A percentile compares a stretch with the other conserved stretches of the same genome.
phyloP scores from a whole-genome alignment of 2,329 filamentous ascomycete species.

The Botrytis tulipae region DNA sequence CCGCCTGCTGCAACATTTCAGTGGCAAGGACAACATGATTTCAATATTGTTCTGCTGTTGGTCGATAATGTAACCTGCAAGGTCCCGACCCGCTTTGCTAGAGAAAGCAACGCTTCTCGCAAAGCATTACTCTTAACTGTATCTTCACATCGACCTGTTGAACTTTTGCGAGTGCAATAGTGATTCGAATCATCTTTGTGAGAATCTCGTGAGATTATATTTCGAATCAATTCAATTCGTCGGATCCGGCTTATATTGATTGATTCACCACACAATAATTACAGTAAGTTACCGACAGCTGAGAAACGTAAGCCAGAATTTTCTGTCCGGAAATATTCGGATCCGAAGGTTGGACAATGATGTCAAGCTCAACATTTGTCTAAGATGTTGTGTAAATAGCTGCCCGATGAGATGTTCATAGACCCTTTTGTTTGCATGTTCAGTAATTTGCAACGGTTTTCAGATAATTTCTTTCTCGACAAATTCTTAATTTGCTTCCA shows the following conservation, averaged over 20 bases:
- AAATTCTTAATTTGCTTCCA: neutral
- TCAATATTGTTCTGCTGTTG: neutral
- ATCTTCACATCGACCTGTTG: neutral
- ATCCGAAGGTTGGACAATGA: conserved; percentile 5
- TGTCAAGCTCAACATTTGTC: neutral
- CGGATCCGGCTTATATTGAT: neutral
- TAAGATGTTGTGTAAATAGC: conserved; percentile 9
- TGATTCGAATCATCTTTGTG: neutral
- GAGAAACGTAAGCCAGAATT: conserved; percentile 5
- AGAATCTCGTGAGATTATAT: neutral
- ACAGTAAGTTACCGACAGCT: neutral
- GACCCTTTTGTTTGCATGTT: neutral
- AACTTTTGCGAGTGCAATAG: neutral
- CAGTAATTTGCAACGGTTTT: conserved; percentile 1
- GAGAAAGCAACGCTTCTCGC: neutral
- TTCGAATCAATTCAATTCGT: neutral
- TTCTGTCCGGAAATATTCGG: neutral
- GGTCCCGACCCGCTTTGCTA: neutral
- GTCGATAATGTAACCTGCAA: conserved; percentile 2
- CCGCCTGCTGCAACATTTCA: neutral
- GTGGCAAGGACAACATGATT: neutral
- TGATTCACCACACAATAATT: neutral
- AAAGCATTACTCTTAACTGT: neutral
- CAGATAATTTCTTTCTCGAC: neutral
- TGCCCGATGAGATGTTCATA: conserved; percentile 1